These are phyloP conservation scores for Inga laurina DNA, from an alignment of 306 rosid genomes.

Conservation along the genomic window DNA sequence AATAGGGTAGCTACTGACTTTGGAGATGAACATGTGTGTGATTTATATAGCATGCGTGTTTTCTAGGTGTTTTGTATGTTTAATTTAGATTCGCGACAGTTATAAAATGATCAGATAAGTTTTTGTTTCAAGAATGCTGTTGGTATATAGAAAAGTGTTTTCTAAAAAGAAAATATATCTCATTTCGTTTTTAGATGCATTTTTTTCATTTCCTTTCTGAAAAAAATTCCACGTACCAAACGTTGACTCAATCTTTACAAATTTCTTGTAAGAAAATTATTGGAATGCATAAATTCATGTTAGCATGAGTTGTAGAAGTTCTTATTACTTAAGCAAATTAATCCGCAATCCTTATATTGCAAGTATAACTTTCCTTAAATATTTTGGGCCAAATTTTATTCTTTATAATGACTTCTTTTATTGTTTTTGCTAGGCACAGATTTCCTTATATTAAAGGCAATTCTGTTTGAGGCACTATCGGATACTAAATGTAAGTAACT, in stretches of 20 bases:
- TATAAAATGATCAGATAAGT: too few relatives aligned
- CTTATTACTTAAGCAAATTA: not conserved
- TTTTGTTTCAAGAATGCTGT: too few relatives aligned
- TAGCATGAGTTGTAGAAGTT: not conserved
- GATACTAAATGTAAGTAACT: rapidly evolving
- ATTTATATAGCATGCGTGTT: too few relatives aligned
- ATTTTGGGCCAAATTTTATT: not conserved
- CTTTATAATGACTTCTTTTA: too few relatives aligned
- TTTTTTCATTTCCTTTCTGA: not conserved
- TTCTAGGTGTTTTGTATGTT: too few relatives aligned
- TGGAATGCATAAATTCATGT: not conserved
- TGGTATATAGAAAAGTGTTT: not conserved
- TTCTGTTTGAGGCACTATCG: rapidly evolving
- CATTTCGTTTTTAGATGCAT: not conserved
- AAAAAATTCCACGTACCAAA: too few relatives aligned
- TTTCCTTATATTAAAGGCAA: too few relatives aligned
- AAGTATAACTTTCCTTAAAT: too few relatives aligned
- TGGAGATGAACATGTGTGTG: too few relatives aligned
- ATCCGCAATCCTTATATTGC: not conserved
- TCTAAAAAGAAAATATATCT: not conserved
- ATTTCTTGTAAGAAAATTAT: not conserved
- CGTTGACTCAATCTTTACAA: not conserved
- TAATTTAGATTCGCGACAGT: too few relatives aligned
- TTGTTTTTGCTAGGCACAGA: too few relatives aligned
- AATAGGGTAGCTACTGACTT: too few relatives aligned